These are phyloP conservation scores for Scutellaria baicalensis DNA, from an alignment of 257 asterid species.

Conservation along the genomic window DNA sequence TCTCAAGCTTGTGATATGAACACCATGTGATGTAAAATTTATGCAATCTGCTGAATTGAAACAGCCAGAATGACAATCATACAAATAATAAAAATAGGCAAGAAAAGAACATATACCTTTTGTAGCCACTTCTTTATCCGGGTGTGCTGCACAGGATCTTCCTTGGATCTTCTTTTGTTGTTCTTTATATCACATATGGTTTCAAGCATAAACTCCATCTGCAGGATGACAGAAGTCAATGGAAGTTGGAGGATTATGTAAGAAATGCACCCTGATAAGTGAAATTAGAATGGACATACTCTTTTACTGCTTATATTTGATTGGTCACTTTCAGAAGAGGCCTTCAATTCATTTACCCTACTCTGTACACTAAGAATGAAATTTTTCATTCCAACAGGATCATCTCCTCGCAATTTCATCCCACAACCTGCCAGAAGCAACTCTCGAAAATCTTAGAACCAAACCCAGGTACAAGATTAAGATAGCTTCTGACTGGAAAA, in stretches of 20 bases:
- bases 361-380: slow-evolving; percentile 69
- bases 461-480: neutral
- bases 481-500: neutral
- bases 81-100: neutral
- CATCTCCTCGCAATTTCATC: slow-evolving; percentile 87
- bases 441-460: neutral
- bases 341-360: slow-evolving; percentile 73
- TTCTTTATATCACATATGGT: slow-evolving; percentile 87
- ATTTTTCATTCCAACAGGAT: slow-evolving; percentile 87
- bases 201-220: slow-evolving; percentile 96
- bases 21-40: neutral
- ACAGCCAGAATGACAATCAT: neutral
- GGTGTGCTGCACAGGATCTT: slow-evolving; percentile 65
- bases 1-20: neutral
- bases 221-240: slow-evolving; percentile 22
- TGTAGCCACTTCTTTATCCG: slow-evolving; percentile 87
- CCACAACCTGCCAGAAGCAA: slow-evolving; percentile 74
- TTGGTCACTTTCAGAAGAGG: slow-evolving; percentile 48
- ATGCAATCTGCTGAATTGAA: neutral
- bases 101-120: slow-evolving; percentile 38
- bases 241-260: slow-evolving; percentile 2
- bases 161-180: slow-evolving; percentile 68
- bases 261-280: slow-evolving; percentile 1
- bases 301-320: slow-evolving; percentile 57
- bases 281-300: slow-evolving; percentile 30